These are phyloP conservation scores for Lichtheimia hyalospora DNA, from an alignment of 371 early-diverging fungal species.

Conservation along the genomic window DNA sequence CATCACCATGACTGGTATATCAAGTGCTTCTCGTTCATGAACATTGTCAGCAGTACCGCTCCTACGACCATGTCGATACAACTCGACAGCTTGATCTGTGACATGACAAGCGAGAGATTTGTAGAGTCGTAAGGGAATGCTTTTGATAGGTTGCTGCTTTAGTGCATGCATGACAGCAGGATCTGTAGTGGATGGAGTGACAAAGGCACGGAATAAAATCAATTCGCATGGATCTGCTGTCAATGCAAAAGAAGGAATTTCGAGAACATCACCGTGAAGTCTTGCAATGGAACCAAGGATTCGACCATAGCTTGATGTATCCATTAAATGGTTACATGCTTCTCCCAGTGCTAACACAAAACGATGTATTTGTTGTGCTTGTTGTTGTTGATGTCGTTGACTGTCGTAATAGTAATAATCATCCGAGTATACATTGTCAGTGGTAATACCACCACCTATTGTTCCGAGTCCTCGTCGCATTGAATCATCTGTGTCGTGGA, in stretches of 20 bases:
- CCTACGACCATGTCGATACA: slow-evolving; percentile 8
- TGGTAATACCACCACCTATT: no score
- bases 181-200: slow-evolving; percentile 6
- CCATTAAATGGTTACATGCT: slow-evolving; percentile 21
- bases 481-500: no score
- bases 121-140: slow-evolving; percentile 29
- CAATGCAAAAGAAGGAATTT: slow-evolving; percentile 36
- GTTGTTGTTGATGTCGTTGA: slow-evolving; percentile 2
- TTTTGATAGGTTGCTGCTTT: slow-evolving; percentile 33
- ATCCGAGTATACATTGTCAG: no score
- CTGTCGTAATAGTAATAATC: no score
- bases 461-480: no score
- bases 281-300: slow-evolving; percentile 20
- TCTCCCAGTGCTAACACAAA: slow-evolving; percentile 25
- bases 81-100: slow-evolving; percentile 25
- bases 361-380: slow-evolving; percentile 8
- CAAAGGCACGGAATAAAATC: slow-evolving; percentile 33
- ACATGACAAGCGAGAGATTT: slow-evolving; percentile 18
- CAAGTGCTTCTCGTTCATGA: slow-evolving; percentile 5
- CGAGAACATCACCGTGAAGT: slow-evolving; percentile 29
- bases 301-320: slow-evolving; percentile 24
- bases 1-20: slow-evolving; percentile 18
- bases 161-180: slow-evolving; percentile 20
- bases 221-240: slow-evolving; percentile 29
- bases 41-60: not conserved